Evolutionary conservation across 2,329 filamentous ascomycete species (phyloP).

Genomic region (Sporothrix luriei): DNA sequence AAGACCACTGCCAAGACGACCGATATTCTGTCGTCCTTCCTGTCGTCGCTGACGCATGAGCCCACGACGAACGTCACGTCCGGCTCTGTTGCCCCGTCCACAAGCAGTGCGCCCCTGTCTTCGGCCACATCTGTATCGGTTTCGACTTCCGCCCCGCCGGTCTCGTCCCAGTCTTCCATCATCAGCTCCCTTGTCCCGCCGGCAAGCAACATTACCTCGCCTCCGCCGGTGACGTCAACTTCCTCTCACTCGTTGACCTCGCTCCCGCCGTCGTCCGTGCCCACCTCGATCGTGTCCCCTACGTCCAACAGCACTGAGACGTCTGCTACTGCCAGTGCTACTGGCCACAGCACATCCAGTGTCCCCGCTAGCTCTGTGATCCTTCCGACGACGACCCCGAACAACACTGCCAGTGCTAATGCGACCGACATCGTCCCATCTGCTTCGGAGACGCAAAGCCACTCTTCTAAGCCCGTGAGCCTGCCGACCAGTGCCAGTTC

Average conservation of each 20-base stretch:
- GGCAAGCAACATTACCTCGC: conserved; percentile 26
- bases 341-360: neutral
- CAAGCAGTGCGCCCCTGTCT: conserved; percentile 13
- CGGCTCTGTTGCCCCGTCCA: neutral
- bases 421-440: neutral
- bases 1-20: neutral
- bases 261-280: neutral
- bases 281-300: conserved; percentile 3
- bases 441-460: conserved; percentile 10
- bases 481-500: neutral
- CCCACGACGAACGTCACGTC: conserved; percentile 15
- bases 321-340: neutral
- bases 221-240: conserved; percentile 18
- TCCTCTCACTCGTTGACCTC: conserved; percentile 5
- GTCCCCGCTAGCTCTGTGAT: conserved; percentile 21
- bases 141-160: conserved; percentile 24
- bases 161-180: conserved; percentile 15
- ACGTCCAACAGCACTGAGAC: conserved; percentile 24
- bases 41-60: conserved; percentile 26
- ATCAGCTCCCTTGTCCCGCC: conserved; percentile 13
- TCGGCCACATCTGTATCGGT: neutral
- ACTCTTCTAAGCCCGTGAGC: conserved; percentile 10
- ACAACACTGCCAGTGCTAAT: conserved; percentile 17
- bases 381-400: conserved; percentile 35
- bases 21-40: conserved; percentile 16